Evolutionary conservation across 2,329 filamentous ascomycete species (phyloP).

Genomic region (Byssothecium circinans): DNA sequence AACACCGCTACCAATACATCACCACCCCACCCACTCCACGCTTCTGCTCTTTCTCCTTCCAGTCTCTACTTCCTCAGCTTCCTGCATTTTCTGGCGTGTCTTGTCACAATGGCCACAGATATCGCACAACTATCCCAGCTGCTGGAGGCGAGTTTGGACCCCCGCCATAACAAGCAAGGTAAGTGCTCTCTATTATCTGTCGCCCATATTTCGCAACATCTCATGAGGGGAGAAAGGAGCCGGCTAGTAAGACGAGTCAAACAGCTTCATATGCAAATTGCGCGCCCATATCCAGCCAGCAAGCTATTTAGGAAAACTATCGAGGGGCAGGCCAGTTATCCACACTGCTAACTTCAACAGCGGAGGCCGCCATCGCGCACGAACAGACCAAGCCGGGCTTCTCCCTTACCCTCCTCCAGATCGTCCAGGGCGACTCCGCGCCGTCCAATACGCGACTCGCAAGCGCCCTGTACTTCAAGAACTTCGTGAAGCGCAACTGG

Average conservation of each 20-base stretch:
- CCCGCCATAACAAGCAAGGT: conserved; percentile 88
- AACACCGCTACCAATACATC: not conserved
- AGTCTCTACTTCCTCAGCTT: conserved; percentile 1
- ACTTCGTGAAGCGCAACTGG: conserved; percentile 94
- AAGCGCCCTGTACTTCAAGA: conserved; percentile 95
- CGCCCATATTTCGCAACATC: too few species aligned
- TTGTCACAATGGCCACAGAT: conserved; percentile 59
- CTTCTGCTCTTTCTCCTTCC: conserved; percentile 3
- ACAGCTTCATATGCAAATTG: too few species aligned
- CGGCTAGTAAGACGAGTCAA: too few species aligned
- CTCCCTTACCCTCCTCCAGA: conserved; percentile 82
- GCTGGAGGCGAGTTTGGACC: conserved; percentile 88
- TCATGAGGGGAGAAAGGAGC: too few species aligned
- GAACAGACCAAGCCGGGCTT: conserved; percentile 85
- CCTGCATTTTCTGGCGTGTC: conserved; percentile 7
- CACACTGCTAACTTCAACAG: conserved; percentile 58
- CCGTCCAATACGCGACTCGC: conserved; percentile 80
- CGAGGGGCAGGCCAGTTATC: too few species aligned
- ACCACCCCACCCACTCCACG: not conserved
- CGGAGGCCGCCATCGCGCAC: conserved; percentile 75
- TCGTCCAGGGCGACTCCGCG: conserved; percentile 75
- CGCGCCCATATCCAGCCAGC: too few species aligned
- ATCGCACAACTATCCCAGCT: conserved; percentile 73
- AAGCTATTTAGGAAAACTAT: too few species aligned
- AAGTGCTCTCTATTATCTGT: conserved; percentile 39